These are phyloP conservation scores for Spinacia oleracea DNA, from an alignment of 179 eudicot genomes.

Conservation along the genomic window DNA sequence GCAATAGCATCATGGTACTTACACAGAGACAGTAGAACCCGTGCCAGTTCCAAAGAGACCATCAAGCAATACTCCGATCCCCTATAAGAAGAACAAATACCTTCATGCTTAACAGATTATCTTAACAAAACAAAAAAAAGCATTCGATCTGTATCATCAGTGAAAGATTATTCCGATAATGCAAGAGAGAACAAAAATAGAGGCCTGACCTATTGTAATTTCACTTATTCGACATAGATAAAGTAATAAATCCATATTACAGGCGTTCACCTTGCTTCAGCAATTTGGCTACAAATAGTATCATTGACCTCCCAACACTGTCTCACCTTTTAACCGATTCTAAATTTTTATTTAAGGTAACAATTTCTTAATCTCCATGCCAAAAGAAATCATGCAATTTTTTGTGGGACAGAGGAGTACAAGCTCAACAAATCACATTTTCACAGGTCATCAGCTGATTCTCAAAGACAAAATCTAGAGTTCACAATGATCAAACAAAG, in stretches of 20 bases:
- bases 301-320: too few relatives aligned
- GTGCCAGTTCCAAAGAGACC: constrained; percentile 91
- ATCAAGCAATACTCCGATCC: constrained; percentile 83
- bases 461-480: background rate
- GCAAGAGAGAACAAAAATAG: background rate
- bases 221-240: too few relatives aligned
- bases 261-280: background rate
- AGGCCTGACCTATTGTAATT: too few relatives aligned
- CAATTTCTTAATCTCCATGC: too few relatives aligned
- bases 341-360: too few relatives aligned
- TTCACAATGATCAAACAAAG: background rate
- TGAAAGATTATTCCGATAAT: background rate
- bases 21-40: constrained; percentile 97
- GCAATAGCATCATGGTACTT: constrained; percentile 28
- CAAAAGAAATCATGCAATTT: too few relatives aligned
- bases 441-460: background rate
- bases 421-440: background rate
- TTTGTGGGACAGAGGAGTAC: too few relatives aligned
- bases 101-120: background rate
- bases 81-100: constrained; percentile 44
- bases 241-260: background rate
- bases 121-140: background rate
- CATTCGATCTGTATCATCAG: background rate
- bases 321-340: too few relatives aligned
- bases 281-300: background rate